These are phyloP conservation scores for Pythium scleroteichum DNA, from an alignment of 352 stramenopile species.

Conservation along the genomic window DNA sequence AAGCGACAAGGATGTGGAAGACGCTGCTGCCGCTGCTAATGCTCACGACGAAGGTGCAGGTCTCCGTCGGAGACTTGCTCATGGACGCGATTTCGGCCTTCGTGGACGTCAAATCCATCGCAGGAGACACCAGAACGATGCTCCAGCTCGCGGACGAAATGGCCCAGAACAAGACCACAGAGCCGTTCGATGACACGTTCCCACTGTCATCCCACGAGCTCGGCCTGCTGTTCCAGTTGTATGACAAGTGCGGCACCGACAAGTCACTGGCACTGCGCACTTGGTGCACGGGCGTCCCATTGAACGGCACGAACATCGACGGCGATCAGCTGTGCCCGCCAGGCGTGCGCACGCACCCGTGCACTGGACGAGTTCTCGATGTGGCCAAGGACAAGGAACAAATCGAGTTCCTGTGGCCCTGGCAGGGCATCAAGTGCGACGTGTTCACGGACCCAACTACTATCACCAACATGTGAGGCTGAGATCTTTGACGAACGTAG, in stretches of 20 bases:
- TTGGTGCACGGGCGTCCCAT: slow-evolving; percentile 50
- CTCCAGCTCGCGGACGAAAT: slow-evolving; percentile 22
- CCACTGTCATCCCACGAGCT: slow-evolving; percentile 47
- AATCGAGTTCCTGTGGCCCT: slow-evolving; percentile 59
- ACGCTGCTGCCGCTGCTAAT: not conserved
- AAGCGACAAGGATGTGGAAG: not conserved
- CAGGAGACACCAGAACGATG: slow-evolving; percentile 3
- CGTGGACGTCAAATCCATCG: slow-evolving; percentile 22
- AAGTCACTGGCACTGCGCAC: slow-evolving; percentile 50
- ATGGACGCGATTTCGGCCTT: slow-evolving; percentile 27
- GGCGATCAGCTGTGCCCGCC: slow-evolving; percentile 37
- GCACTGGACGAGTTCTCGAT: slow-evolving; percentile 53
- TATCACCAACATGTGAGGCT: slow-evolving; percentile 64
- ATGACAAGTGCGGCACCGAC: slow-evolving; percentile 45
- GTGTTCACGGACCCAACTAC: slow-evolving; percentile 66
- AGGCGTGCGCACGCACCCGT: slow-evolving; percentile 60
- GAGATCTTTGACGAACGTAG: not conserved
- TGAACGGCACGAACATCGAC: slow-evolving; percentile 24
- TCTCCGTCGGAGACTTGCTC: slow-evolving; percentile 14
- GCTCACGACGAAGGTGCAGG: not conserved
- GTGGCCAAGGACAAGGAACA: slow-evolving; percentile 22
- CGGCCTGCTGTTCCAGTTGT: slow-evolving; percentile 44
- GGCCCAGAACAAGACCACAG: slow-evolving; percentile 1
- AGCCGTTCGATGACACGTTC: slow-evolving; percentile 52
- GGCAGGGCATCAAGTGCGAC: slow-evolving; percentile 71